Percentiles rank a stretch among this genome's conserved stretches.
Evolutionary conservation across 202 grass and related monocot genomes (phyloP).

Genomic region (Zizania palustris): DNA sequence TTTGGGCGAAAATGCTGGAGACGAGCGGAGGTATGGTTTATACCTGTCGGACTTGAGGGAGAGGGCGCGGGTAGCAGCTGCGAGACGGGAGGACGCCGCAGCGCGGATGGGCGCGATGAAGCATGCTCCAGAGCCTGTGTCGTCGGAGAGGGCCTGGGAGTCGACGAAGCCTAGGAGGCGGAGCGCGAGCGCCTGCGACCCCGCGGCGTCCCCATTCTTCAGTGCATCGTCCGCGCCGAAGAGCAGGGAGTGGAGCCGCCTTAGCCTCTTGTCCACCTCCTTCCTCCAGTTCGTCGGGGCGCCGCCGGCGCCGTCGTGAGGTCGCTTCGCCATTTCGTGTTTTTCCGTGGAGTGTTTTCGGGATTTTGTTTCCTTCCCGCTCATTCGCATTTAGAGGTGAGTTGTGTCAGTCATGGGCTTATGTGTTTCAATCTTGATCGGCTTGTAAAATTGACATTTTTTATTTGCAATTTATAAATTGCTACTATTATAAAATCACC

Average conservation of each 20-base stretch:
- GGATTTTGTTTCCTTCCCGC: conserved; percentile 3
- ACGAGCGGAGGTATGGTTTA: conserved; percentile 1
- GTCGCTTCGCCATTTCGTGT: conserved; percentile 38
- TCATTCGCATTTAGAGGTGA: not conserved
- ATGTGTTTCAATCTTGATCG: too few relatives aligned
- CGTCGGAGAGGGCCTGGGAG: conserved; percentile 28
- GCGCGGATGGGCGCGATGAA: conserved; percentile 64
- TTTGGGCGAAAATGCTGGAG: not conserved
- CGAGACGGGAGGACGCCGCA: conserved; percentile 53
- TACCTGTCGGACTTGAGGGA: conserved; percentile 72
- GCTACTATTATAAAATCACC: too few relatives aligned
- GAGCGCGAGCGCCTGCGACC: conserved; percentile 63
- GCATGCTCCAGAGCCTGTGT: conserved; percentile 32
- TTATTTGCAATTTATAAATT: too few relatives aligned
- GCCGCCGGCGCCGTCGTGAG: conserved; percentile 14
- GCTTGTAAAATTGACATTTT: too few relatives aligned
- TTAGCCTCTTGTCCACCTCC: conserved; percentile 55
- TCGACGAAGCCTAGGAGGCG: conserved; percentile 95
- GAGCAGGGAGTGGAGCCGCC: conserved; percentile 69
- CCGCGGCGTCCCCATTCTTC: conserved; percentile 57
- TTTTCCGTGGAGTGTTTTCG: not conserved
- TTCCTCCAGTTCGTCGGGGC: conserved; percentile 62
- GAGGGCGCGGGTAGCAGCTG: conserved; percentile 53
- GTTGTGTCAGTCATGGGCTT: too few relatives aligned
- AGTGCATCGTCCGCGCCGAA: conserved; percentile 78